These are phyloP conservation scores for Ceratobasidium sp. DNA, from an alignment of 1,284 basidiomycete species.

Conservation along the genomic window DNA sequence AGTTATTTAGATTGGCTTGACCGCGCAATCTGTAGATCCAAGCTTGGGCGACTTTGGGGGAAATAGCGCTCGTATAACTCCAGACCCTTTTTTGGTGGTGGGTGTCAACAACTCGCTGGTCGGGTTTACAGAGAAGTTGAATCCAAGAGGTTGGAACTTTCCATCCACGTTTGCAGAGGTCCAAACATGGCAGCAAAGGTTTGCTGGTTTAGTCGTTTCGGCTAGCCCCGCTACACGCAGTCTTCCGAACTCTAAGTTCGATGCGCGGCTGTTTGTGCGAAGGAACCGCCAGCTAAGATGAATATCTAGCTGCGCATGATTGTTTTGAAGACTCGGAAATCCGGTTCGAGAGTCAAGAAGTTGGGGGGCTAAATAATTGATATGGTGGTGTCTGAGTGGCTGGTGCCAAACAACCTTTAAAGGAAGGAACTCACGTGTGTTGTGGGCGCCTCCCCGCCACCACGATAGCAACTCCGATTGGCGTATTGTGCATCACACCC, in stretches of 20 bases:
- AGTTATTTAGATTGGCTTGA: not conserved
- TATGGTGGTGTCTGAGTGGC: not conserved
- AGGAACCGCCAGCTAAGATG: too few relatives aligned
- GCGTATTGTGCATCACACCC: too few relatives aligned
- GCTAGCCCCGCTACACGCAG: not conserved
- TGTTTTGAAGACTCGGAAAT: too few relatives aligned
- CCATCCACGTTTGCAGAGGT: not conserved
- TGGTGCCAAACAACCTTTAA: not conserved
- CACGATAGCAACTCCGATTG: too few relatives aligned
- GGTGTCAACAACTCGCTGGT: not conserved
- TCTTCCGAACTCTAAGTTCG: not conserved
- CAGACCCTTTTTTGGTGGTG: not conserved
- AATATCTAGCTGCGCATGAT: too few relatives aligned
- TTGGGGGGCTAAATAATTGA: too few relatives aligned
- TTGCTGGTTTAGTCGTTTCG: not conserved
- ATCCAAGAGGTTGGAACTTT: not conserved
- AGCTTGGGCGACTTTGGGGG: not conserved
- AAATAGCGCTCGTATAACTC: not conserved
- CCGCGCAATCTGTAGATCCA: not conserved
- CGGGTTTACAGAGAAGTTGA: not conserved
- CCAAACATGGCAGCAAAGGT: constrained; percentile 22
- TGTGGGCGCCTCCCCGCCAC: constrained; percentile 15
- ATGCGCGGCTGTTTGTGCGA: not conserved
- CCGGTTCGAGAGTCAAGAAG: too few relatives aligned
- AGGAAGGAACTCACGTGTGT: not conserved